phyloP scores from a whole-genome alignment of 2,329 filamentous ascomycete species.

The Penicillium sp. region DNA sequence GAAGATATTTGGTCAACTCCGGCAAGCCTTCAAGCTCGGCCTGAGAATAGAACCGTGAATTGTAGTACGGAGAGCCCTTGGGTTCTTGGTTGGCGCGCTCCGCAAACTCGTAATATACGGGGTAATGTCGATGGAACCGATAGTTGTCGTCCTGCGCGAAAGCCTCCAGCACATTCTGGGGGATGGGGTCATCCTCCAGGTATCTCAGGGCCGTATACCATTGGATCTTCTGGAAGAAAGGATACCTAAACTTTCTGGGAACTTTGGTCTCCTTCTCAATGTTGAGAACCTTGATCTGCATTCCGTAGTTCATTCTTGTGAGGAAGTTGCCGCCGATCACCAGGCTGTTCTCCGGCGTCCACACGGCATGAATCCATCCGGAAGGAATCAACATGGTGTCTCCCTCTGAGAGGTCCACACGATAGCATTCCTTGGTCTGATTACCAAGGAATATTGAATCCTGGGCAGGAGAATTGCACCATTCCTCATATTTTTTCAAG shows the following conservation, averaged over 20 bases:
- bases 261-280: slow-evolving; percentile 68
- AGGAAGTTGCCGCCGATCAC: slow-evolving; percentile 71
- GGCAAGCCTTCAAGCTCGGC: slow-evolving; percentile 60
- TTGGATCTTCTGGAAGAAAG: slow-evolving; percentile 67
- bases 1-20: slow-evolving; percentile 60
- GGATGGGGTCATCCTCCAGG: slow-evolving; percentile 63
- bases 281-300: slow-evolving; percentile 64
- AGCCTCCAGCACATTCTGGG: slow-evolving; percentile 53
- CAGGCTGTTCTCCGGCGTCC: slow-evolving; percentile 67
- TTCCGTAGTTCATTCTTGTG: slow-evolving; percentile 63
- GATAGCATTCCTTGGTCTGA: slow-evolving; percentile 64
- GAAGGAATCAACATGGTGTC: slow-evolving; percentile 71
- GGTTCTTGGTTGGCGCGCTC: slow-evolving; percentile 53
- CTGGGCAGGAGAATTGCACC: slow-evolving; percentile 66
- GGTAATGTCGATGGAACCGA: slow-evolving; percentile 53
- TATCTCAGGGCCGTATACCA: slow-evolving; percentile 67
- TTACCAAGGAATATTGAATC: slow-evolving; percentile 65
- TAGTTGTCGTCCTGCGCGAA: slow-evolving; percentile 56
- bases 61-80: slow-evolving; percentile 54
- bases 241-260: slow-evolving; percentile 64
- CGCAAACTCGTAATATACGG: slow-evolving; percentile 59
- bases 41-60: slow-evolving; percentile 62
- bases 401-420: slow-evolving; percentile 63
- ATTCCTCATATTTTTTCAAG: slow-evolving; percentile 68
- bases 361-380: slow-evolving; percentile 70